These are phyloP conservation scores for Ophioceras dolichostomum DNA, from an alignment of 2,329 filamentous ascomycete genomes.

Conservation along the genomic window DNA sequence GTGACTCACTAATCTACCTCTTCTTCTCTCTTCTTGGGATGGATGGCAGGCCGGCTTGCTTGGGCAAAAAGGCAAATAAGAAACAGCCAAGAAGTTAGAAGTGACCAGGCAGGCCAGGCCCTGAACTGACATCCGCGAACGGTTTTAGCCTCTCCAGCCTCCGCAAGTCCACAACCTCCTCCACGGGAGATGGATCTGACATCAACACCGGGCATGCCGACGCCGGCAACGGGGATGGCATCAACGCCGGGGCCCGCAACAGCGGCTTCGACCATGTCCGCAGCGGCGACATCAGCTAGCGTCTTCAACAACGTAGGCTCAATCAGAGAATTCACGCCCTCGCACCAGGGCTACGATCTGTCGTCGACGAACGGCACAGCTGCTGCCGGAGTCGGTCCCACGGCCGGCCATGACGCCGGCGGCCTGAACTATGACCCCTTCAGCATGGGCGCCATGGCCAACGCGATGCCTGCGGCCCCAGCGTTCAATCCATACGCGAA, in stretches of 20 bases:
- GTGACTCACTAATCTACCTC: slow-evolving; percentile 23
- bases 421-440: slow-evolving; percentile 45
- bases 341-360: slow-evolving; percentile 34
- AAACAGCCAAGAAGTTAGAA: too few relatives aligned
- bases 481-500: slow-evolving; percentile 74
- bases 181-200: too few relatives aligned
- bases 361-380: slow-evolving; percentile 35
- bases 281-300: too few relatives aligned
- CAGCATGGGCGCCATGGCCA: slow-evolving; percentile 42
- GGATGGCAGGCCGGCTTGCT: too few relatives aligned
- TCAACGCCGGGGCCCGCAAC: too few relatives aligned
- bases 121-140: too few relatives aligned
- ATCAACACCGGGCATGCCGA: too few relatives aligned
- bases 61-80: too few relatives aligned
- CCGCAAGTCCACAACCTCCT: slow-evolving; percentile 12
- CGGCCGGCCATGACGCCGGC: slow-evolving; percentile 21
- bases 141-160: slow-evolving; percentile 1
- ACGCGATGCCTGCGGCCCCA: slow-evolving; percentile 32
- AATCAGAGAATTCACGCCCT: slow-evolving; percentile 48
- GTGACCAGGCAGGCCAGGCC: too few relatives aligned
- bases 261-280: too few relatives aligned
- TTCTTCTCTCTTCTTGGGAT: background rate
- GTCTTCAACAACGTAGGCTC: slow-evolving; percentile 41
- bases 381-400: slow-evolving; percentile 20
- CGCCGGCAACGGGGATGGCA: too few relatives aligned